Conservation (phyloP, 2,329 filamentous ascomycete genomes). For the Colletotrichum trifolii region DNA sequence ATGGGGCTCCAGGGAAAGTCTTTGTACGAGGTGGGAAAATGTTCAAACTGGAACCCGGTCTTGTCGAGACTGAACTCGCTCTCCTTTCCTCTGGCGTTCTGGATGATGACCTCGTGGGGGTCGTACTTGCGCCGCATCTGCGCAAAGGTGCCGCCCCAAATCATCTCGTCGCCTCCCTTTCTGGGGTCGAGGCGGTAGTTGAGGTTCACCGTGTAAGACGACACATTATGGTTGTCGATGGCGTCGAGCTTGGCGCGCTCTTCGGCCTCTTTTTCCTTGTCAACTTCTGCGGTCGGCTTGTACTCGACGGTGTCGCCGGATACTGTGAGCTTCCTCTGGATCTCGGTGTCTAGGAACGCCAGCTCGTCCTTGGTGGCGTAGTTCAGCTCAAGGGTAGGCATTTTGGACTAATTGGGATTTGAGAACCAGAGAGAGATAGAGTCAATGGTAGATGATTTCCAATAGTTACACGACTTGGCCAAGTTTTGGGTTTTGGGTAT, state of each 20-base stretch:
- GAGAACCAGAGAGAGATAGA: background rate
- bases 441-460: too few species aligned
- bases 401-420: background rate
- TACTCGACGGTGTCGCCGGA: slow-evolving; percentile 14
- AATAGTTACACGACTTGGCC: too few species aligned
- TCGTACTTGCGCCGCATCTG: slow-evolving; percentile 26
- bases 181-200: slow-evolving; percentile 21
- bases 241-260: slow-evolving; percentile 17
- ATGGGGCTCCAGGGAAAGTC: slow-evolving; percentile 20
- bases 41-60: slow-evolving; percentile 18
- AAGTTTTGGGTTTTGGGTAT: too few species aligned
- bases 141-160: slow-evolving; percentile 25
- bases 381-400: slow-evolving; percentile 26
- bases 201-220: slow-evolving; percentile 1
- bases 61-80: slow-evolving; percentile 9
- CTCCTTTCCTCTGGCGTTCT: slow-evolving; percentile 18
- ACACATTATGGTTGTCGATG: background rate
- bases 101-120: background rate
- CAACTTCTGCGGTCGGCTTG: background rate
- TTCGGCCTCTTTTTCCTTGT: slow-evolving; percentile 5
- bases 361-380: slow-evolving; percentile 22
- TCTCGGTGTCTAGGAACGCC: slow-evolving; percentile 15
- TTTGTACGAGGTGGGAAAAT: slow-evolving; percentile 18
- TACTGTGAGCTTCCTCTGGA: slow-evolving; percentile 6
- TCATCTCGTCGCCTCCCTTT: slow-evolving; percentile 22